These are phyloP conservation scores for Gastrolobium villosum DNA, from an alignment of 306 rosid species.

Conservation along the genomic window DNA sequence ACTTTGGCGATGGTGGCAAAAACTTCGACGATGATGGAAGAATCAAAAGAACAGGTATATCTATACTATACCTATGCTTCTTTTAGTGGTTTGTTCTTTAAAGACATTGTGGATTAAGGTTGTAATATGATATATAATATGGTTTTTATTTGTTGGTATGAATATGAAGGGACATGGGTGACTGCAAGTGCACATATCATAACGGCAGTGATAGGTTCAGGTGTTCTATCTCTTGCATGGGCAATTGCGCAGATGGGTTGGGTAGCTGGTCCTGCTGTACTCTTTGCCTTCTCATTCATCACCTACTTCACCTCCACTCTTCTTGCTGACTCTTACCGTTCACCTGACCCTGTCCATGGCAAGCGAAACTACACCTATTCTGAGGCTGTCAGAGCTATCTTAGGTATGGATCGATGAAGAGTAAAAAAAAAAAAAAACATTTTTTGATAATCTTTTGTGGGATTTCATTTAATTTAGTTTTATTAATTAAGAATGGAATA, in stretches of 20 bases:
- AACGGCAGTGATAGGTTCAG: conserved; percentile 89
- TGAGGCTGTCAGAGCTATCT: conserved; percentile 67
- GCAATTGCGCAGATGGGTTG: conserved; percentile 82
- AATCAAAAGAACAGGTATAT: conserved; percentile 69
- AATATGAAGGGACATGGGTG: conserved; percentile 75
- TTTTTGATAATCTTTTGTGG: no score
- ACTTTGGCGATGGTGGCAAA: conserved; percentile 53
- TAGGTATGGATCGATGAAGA: conserved; percentile 57
- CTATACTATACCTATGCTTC: background rate
- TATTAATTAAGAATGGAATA: no score
- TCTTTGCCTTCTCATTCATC: conserved; percentile 75
- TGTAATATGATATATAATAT: background rate
- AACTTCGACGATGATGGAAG: conserved; percentile 84
- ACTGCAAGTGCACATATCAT: conserved; percentile 90
- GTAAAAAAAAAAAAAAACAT: no score
- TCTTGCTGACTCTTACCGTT: conserved; percentile 73
- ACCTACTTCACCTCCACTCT: conserved; percentile 87
- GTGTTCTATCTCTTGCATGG: conserved; percentile 85
- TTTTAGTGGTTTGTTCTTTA: no score
- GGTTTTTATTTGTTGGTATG: background rate
- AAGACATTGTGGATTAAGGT: background rate
- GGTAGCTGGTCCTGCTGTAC: conserved; percentile 80
- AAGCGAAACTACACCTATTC: conserved; percentile 83
- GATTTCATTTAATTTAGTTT: no score
- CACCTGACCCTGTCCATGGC: conserved; percentile 83